A percentile compares a stretch with the other conserved stretches of the same genome.
Evolutionary conservation across 1,139 yeast genomes (phyloP).

Genomic region (Yamadazyma taylorii): DNA sequence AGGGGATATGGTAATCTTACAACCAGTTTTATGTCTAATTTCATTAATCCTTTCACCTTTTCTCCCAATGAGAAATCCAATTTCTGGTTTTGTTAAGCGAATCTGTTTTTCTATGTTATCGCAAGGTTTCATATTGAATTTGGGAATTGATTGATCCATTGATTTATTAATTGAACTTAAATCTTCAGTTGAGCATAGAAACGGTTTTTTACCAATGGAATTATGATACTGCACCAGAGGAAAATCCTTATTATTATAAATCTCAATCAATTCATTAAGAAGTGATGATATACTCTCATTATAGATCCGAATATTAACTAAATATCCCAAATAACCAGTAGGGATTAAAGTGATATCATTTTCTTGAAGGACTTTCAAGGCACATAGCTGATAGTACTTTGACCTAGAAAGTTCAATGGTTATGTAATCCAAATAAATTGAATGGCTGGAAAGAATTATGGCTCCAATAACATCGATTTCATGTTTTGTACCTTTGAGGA

Average conservation of each 20-base stretch:
- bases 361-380: constrained; percentile 3
- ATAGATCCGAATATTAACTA: constrained; percentile 9
- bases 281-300: constrained; percentile 10
- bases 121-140: constrained; percentile 3
- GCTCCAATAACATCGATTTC: constrained; percentile 7
- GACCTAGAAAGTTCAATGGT: constrained; percentile 10
- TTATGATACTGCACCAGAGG: background rate
- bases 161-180: background rate
- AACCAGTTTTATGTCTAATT: constrained; percentile 28
- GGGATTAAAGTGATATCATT: constrained; percentile 11
- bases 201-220: background rate
- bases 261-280: constrained; percentile 7
- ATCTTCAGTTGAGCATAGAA: constrained; percentile 8
- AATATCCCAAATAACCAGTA: constrained; percentile 13
- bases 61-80: constrained; percentile 30
- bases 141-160: no score
- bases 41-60: constrained; percentile 25
- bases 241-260: constrained; percentile 4
- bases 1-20: constrained; percentile 27
- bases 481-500: constrained; percentile 4
- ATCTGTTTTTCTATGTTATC: constrained; percentile 9
- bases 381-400: constrained; percentile 7
- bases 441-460: constrained; percentile 9
- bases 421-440: constrained; percentile 8
- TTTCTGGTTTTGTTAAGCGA: constrained; percentile 22